Evolutionary conservation across 257 asterid genomes (phyloP).

Genomic region (Forsythia suspensa): DNA sequence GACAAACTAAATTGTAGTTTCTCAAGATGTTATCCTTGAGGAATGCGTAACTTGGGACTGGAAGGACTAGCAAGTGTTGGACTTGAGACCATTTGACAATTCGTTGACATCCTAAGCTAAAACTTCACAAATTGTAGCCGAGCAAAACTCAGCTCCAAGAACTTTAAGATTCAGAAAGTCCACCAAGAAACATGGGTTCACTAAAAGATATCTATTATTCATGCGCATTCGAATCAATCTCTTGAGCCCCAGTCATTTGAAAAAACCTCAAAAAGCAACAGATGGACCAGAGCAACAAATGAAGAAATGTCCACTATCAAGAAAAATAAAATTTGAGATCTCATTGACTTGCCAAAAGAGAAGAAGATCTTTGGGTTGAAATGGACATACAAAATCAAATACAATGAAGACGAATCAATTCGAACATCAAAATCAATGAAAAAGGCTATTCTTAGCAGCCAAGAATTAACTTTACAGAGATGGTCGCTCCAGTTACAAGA

Average conservation of each 20-base stretch:
- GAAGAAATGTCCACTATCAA: conserved; percentile 12
- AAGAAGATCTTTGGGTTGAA: not conserved
- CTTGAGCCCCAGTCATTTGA: not conserved
- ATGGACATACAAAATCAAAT: conserved; percentile 3
- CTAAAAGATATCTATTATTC: no score
- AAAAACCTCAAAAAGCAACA: not conserved
- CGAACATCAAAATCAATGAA: not conserved
- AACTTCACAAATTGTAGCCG: not conserved
- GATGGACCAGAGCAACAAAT: conserved; percentile 9
- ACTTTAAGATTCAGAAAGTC: no score
- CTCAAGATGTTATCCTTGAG: conserved; percentile 17
- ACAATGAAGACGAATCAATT: not conserved
- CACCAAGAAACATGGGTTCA: no score
- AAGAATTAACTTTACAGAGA: not conserved
- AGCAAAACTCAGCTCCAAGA: not conserved
- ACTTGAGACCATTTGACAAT: no score
- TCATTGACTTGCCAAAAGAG: not conserved
- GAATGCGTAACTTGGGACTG: conserved; percentile 3
- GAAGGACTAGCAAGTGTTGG: not conserved
- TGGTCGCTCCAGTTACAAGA: not conserved
- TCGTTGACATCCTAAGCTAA: no score
- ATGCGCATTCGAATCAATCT: not conserved
- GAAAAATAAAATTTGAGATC: conserved; percentile 21
- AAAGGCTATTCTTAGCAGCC: conserved; percentile 8
- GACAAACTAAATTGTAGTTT: conserved; percentile 1